A percentile compares a stretch with the other conserved stretches of the same genome.
phyloP scores from a whole-genome alignment of 371 early-diverging fungal species.

The Mortierella sp. region DNA sequence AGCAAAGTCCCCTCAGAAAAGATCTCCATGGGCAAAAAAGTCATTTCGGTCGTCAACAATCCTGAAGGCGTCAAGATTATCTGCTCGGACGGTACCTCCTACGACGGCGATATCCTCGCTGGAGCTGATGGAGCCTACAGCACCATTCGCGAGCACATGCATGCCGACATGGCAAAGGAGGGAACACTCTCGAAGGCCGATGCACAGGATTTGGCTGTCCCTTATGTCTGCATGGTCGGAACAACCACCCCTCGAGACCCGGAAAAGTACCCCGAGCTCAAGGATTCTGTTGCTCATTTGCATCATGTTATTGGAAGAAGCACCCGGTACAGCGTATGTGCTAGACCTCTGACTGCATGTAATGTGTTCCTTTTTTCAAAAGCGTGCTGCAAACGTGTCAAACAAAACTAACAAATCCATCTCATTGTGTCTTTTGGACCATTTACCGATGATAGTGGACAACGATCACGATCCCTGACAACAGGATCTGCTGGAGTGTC shows the following conservation, averaged over 20 bases:
- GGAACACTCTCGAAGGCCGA: neutral
- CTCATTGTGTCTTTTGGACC: neutral
- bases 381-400: neutral
- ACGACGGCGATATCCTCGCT: slow-evolving; percentile 13
- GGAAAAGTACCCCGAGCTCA: neutral
- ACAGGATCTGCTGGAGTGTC: slow-evolving; percentile 2
- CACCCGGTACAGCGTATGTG: neutral
- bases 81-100: neutral
- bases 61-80: slow-evolving; percentile 1
- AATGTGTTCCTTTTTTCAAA: neutral
- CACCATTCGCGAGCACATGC: neutral
- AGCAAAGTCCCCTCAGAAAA: neutral
- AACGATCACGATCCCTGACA: neutral
- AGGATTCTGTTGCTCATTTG: neutral
- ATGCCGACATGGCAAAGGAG: neutral
- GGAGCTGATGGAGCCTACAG: slow-evolving; percentile 13
- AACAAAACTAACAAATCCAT: neutral
- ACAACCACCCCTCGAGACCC: slow-evolving; percentile 4
- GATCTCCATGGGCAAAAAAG: slow-evolving; percentile 12
- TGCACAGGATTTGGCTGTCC: neutral
- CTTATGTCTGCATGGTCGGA: slow-evolving; percentile 12
- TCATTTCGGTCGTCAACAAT: slow-evolving; percentile 5
- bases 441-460: no score
- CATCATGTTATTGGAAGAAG: neutral
- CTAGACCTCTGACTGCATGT: neutral